A percentile compares a stretch with the other conserved stretches of the same genome.
Conservation (phyloP, 768 basidiomycete species). For the Suillus subalutaceus region DNA sequence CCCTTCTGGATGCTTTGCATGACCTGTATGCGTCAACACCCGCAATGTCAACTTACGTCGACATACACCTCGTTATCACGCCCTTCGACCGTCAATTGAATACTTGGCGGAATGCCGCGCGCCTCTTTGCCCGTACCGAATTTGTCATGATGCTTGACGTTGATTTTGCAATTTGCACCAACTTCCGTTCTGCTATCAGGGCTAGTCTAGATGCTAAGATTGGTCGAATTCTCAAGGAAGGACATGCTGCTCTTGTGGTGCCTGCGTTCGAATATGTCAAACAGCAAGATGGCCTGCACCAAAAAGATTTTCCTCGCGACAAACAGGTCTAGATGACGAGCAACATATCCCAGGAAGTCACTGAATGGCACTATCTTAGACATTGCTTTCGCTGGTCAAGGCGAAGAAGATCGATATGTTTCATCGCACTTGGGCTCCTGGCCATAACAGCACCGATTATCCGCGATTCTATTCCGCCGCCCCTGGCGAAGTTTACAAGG, state of each 20-base stretch:
- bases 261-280: conserved; percentile 84
- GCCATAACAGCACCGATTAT: conserved; percentile 85
- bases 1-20: conserved; percentile 64
- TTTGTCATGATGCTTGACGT: conserved; percentile 92
- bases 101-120: conserved; percentile 86
- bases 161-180: conserved; percentile 84
- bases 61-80: conserved; percentile 86
- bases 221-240: conserved; percentile 51
- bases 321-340: conserved; percentile 54
- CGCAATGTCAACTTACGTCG: conserved; percentile 69
- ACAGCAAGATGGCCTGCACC: conserved; percentile 64
- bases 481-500: conserved; percentile 73
- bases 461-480: conserved; percentile 60
- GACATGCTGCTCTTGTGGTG: conserved; percentile 73
- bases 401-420: conserved; percentile 69
- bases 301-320: conserved; percentile 61
- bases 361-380: conserved; percentile 32
- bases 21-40: conserved; percentile 67
- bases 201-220: conserved; percentile 38
- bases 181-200: conserved; percentile 66
- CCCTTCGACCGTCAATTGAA: conserved; percentile 85
- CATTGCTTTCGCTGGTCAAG: conserved; percentile 60
- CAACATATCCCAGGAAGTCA: background rate
- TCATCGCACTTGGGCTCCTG: conserved; percentile 74
- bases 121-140: conserved; percentile 81